phyloP scores from a whole-genome alignment of 257 asterid genomes.

The Forsythia viridissima region DNA sequence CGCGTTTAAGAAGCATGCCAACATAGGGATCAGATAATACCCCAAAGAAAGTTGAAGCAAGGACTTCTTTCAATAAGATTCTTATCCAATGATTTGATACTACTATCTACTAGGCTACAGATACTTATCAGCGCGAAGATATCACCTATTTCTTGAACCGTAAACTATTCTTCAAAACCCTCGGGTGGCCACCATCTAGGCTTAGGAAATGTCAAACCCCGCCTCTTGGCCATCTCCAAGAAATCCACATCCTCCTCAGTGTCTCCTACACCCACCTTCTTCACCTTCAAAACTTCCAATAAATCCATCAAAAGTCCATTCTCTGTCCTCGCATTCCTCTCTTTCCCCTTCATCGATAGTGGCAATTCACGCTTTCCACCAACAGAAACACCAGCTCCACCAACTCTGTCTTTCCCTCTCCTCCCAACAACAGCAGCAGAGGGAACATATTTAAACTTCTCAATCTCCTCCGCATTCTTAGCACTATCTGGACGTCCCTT shows the following conservation, averaged over 20 bases:
- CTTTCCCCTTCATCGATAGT: slow-evolving; percentile 25
- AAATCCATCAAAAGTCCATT: slow-evolving; percentile 21
- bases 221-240: slow-evolving; percentile 35
- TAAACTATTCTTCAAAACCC: slow-evolving; percentile 17
- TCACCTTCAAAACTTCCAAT: slow-evolving; percentile 20
- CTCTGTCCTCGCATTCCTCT: slow-evolving; percentile 8
- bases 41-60: not conserved
- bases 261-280: slow-evolving; percentile 16
- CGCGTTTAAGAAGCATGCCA: not conserved
- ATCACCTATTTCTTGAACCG: not conserved
- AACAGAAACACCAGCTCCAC: not conserved
- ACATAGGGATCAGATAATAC: not conserved
- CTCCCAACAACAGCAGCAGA: not conserved
- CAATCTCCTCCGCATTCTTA: slow-evolving; percentile 20
- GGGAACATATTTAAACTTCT: slow-evolving; percentile 15
- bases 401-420: not conserved
- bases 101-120: not conserved
- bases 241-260: slow-evolving; percentile 30
- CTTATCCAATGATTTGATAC: not conserved
- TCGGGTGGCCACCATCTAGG: slow-evolving; percentile 49
- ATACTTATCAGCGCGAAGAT: not conserved
- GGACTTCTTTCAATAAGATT: no score
- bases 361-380: slow-evolving; percentile 36
- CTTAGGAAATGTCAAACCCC: slow-evolving; percentile 37
- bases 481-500: slow-evolving; percentile 4